Percentiles rank a stretch among this genome's conserved stretches.
Conservation (phyloP, 352 stramenopile species). For the Aphanomyces astaci region DNA sequence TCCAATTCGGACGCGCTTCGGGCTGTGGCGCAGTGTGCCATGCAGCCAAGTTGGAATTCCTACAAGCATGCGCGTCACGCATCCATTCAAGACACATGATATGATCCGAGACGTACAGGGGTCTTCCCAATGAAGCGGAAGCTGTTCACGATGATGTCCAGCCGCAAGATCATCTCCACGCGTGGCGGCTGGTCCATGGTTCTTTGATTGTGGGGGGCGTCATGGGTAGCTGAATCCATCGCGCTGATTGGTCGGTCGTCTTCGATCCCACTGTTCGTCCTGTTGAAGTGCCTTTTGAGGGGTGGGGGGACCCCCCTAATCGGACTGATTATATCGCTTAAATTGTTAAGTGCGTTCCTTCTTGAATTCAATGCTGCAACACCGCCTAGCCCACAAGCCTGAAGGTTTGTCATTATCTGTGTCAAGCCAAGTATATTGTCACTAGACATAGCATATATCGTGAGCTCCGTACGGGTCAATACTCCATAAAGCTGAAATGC, state of each 20-base stretch:
- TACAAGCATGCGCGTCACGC: too few relatives aligned
- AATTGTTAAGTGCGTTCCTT: too few relatives aligned
- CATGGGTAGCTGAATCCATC: background rate
- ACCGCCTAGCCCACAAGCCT: too few relatives aligned
- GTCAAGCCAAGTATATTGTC: too few relatives aligned
- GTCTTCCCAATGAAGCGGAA: constrained; percentile 19
- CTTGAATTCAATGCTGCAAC: too few relatives aligned
- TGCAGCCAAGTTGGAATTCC: constrained; percentile 19
- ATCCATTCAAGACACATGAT: background rate
- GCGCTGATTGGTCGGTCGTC: background rate
- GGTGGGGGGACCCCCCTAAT: background rate
- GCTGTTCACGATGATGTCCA: constrained; percentile 12
- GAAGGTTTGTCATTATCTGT: too few relatives aligned
- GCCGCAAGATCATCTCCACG: constrained; percentile 12
- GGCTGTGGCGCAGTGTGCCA: constrained; percentile 4
- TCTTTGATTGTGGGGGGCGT: background rate
- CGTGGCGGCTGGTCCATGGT: background rate
- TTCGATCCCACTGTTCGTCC: background rate
- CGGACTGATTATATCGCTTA: too few relatives aligned
- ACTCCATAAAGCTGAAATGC: too few relatives aligned
- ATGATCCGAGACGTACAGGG: background rate
- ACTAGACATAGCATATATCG: too few relatives aligned
- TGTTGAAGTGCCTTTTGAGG: background rate
- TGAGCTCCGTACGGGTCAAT: too few relatives aligned
- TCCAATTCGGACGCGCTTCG: background rate